Base-by-base conservation (phyloP, 306 rosid species). In the Pterocarpus santalinus region DNA sequence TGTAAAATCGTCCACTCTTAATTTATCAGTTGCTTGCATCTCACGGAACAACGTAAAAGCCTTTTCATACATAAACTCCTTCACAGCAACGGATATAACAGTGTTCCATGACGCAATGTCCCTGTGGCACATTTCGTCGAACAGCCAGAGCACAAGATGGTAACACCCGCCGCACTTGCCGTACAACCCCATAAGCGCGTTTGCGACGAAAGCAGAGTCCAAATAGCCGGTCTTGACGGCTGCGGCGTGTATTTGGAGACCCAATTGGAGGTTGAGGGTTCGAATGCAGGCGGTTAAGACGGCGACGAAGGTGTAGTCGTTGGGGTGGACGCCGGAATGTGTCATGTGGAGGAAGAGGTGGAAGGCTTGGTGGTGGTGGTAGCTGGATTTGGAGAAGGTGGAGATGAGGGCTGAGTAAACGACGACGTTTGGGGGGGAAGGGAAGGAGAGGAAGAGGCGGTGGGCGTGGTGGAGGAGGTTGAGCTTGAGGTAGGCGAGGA, bases 71-170 rank as follows among this genome's bases (percentile, higher is more conserved):
- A 81, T 81, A 1, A 34, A 80, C 49, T 82, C 91, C 44, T 76
- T 90, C 55, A 86, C 88, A 4, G 90, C 83, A 61, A 90, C 68
- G 4, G 89, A 84, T 11, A 94, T 82, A 14, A 85, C 86, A 49
- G 94, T 87, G 83, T 92, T 92, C 97, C 97, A 94, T 0, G 97
- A 90, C 28, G 85, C 88, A 41, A 88, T 77, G 68, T 94, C 98
- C 53, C 91, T 88, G 6, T 75, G 73, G 1, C 35, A 88, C 83
- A 88, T 80, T 85, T 89, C 87, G 58, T 67, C 87, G 28, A 94
- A 92, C 91, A 92, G 30, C 46, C 84, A 72, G 65, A 86, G 85
- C 13, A 82, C 91, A 11, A 33, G 43, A 4, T 77, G 81, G 65
- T 78, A 82, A 65, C 69, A 81, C 15, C 88, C 91, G 60, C 90